Evolutionary conservation across 768 basidiomycete species (phyloP), one percentile per base, ranked within the genome.

Genomic region (Brasilioporus rufonigricans): DNA sequence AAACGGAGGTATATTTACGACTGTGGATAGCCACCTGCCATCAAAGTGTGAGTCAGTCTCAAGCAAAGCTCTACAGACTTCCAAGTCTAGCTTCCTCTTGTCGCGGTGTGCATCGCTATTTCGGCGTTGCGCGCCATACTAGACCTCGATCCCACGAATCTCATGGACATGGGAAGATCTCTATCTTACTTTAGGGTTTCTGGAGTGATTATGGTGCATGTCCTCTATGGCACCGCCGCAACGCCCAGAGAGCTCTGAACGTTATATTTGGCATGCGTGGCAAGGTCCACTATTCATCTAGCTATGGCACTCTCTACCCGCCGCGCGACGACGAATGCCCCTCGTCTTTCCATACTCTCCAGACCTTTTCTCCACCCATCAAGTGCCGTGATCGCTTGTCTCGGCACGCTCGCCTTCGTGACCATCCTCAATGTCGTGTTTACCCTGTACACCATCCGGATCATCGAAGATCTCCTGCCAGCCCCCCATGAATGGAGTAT

Each of bases 401-500:
- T 70, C 39, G 45, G 49, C 18, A 55, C 55, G 44, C 62, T 69
- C 14, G 57, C 53, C 19, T 44, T 44, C 19, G 57, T 70, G 50
- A 69, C 67, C 2, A 13, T 62, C 29, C 35, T 61, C 50, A 70
- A 69, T 13, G 48, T 70, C 39, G 19, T 48, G 6, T 58, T 57
- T 23, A 66, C 64, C 7, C 11, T 62, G 7, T 58, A 62, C 26
- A 56, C 62, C 56, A 14, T 70, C 31, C 48, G 48, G 26, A 62
- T 48, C 2, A 29, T 55, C 43, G 40, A 45, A 10, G 38, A 50
- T n/a, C 55, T 64, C 39, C 29, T 66, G 21, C 62, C 62, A 5
- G 21, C 26, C 14, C 19, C 48, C 24, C 66, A 50, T n/a, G 53
- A 61, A 44, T 70, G 69, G 64, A 57, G 67, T 69, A 36, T 23